Conservation (phyloP, 208 protist species). For the Crithidia acanthocephali region DNA sequence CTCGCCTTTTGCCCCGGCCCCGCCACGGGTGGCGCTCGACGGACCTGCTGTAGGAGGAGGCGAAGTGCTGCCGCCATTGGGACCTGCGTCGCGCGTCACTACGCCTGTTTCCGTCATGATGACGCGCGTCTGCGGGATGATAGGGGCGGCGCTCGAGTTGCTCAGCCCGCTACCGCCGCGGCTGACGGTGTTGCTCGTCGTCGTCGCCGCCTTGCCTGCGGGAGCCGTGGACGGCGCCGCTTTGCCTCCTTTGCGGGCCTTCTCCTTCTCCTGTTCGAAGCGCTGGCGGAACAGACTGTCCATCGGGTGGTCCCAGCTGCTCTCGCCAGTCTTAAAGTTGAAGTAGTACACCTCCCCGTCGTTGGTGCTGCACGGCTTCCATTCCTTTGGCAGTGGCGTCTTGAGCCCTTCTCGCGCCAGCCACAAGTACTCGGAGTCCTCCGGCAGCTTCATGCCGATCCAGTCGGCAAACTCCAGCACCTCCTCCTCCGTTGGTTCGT, state of each 20-base stretch:
- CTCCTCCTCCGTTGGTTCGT: constrained; percentile 93
- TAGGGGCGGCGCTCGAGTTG: background rate
- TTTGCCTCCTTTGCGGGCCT: constrained; percentile 18
- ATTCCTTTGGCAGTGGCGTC: constrained; percentile 94
- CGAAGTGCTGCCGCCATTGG: background rate
- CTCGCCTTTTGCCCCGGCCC: background rate
- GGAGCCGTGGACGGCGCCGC: background rate
- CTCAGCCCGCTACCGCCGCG: background rate
- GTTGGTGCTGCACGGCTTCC: constrained; percentile 94
- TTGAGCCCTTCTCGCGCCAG: constrained; percentile 95
- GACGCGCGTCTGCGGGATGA: constrained; percentile 25
- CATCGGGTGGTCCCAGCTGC: constrained; percentile 96
- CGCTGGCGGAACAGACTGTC: constrained; percentile 87
- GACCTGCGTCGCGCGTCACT: constrained; percentile 12
- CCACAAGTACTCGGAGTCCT: constrained; percentile 91
- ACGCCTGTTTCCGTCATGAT: constrained; percentile 31
- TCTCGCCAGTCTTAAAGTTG: constrained; percentile 95
- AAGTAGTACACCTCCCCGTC: constrained; percentile 96
- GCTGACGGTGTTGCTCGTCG: constrained; percentile 16
- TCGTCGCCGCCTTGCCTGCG: background rate
- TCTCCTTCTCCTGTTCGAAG: constrained; percentile 79
- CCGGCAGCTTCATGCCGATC: constrained; percentile 92
- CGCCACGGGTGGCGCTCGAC: background rate
- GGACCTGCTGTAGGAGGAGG: background rate
- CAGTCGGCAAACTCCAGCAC: constrained; percentile 93